Conservation (phyloP, 108 stramenopile species). For the Asterionellopsis glacialis region DNA sequence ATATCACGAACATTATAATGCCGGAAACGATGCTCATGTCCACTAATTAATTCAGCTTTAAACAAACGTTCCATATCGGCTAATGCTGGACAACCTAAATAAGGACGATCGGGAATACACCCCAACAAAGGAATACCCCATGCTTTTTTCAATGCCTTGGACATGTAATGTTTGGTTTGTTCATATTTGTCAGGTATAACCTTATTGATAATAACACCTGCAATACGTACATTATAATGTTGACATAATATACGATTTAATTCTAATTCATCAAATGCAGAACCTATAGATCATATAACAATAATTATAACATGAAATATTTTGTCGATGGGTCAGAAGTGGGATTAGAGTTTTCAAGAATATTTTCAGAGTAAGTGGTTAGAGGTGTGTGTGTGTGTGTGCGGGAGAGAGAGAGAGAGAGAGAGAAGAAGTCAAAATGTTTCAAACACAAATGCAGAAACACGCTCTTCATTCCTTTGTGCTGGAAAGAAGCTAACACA, state of each 20-base stretch:
- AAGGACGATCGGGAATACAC: conserved; percentile 88
- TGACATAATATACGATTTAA: conserved; percentile 88
- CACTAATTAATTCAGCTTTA: conserved; percentile 60
- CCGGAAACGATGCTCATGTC: conserved; percentile 63
- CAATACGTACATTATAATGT: conserved; percentile 78
- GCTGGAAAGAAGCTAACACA: no score
- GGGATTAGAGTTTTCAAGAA: no score
- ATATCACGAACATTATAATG: conserved; percentile 84
- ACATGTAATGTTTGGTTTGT: conserved; percentile 81
- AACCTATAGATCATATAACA: no score
- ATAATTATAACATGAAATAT: no score
- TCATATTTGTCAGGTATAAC: conserved; percentile 90
- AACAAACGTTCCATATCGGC: conserved; percentile 89
- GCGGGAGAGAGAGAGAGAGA: no score
- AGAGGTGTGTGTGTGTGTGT: no score
- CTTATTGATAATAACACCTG: conserved; percentile 95
- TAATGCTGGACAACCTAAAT: conserved; percentile 86
- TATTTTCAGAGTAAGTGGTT: no score
- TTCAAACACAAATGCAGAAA: no score
- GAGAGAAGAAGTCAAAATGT: no score
- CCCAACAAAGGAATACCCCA: conserved; percentile 93
- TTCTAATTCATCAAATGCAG: conserved; percentile 93
- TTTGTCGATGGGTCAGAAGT: no score
- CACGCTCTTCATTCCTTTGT: no score
- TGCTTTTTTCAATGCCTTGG: conserved; percentile 57